Conservation (phyloP, 257 asterid species). For the Coffea eugenioides region DNA sequence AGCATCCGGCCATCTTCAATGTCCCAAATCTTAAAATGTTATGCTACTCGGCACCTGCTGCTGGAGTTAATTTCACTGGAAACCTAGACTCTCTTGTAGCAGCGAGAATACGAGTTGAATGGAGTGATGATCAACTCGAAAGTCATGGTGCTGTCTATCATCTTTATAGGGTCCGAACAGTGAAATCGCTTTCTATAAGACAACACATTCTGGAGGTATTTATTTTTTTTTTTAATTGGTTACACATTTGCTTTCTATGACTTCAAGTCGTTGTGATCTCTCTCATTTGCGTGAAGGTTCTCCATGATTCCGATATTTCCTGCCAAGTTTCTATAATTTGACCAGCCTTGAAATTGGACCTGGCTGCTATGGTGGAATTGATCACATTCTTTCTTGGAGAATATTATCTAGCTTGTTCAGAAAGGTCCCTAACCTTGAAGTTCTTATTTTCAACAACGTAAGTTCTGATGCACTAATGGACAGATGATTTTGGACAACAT, state of each 20-base stretch:
- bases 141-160: not conserved
- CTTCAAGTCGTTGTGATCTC: not conserved
- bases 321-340: conserved; percentile 1
- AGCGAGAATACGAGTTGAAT: not conserved
- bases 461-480: not conserved
- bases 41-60: not conserved
- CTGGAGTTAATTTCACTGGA: not conserved
- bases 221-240: too few relatives aligned
- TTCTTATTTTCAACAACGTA: not conserved
- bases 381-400: not conserved
- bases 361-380: too few relatives aligned
- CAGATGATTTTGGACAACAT: not conserved
- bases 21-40: too few relatives aligned
- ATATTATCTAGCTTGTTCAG: not conserved
- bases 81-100: not conserved
- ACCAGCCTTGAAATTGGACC: not conserved
- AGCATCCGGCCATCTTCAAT: too few relatives aligned
- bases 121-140: too few relatives aligned
- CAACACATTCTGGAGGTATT: not conserved
- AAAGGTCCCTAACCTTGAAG: conserved; percentile 7
- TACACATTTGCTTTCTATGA: not conserved
- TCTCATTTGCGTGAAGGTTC: not conserved
- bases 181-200: not conserved
- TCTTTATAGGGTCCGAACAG: not conserved
- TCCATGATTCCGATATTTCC: not conserved